These are phyloP conservation scores for Zarea fungicola DNA, from an alignment of 2,329 filamentous ascomycete genomes.

Conservation along the genomic window DNA sequence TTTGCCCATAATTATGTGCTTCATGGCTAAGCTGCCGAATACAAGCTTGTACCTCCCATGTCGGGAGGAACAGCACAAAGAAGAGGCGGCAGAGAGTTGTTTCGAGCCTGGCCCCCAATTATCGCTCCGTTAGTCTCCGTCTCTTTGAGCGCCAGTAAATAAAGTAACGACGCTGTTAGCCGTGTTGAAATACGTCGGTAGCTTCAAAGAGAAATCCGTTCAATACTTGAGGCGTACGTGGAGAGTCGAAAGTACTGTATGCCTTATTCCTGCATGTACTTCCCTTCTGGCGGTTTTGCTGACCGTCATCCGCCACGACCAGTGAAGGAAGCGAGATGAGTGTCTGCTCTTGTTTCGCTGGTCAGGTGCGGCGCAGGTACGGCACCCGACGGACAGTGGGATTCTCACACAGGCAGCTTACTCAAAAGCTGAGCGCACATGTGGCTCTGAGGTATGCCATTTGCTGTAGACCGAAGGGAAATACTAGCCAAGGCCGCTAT, in stretches of 20 bases:
- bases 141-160: not conserved
- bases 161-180: no score
- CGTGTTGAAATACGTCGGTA: no score
- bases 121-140: not conserved
- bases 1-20: not conserved
- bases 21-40: not conserved
- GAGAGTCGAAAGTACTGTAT: no score
- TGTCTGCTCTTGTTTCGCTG: no score
- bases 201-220: no score
- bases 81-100: not conserved
- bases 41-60: not conserved
- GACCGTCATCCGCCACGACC: no score
- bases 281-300: no score
- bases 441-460: conserved; percentile 4
- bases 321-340: no score
- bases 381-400: not conserved
- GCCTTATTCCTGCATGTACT: no score
- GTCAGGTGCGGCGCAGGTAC: conserved; percentile 3
- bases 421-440: conserved; percentile 2
- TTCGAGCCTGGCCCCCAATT: conserved; percentile 3
- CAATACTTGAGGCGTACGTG: no score
- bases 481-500: not conserved
- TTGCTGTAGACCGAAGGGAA: not conserved
- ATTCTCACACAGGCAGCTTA: not conserved
- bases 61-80: not conserved